A percentile compares a stretch with the other conserved stretches of the same genome.
phyloP scores from a whole-genome alignment of 768 basidiomycete species.

The Suillus subalutaceus region DNA sequence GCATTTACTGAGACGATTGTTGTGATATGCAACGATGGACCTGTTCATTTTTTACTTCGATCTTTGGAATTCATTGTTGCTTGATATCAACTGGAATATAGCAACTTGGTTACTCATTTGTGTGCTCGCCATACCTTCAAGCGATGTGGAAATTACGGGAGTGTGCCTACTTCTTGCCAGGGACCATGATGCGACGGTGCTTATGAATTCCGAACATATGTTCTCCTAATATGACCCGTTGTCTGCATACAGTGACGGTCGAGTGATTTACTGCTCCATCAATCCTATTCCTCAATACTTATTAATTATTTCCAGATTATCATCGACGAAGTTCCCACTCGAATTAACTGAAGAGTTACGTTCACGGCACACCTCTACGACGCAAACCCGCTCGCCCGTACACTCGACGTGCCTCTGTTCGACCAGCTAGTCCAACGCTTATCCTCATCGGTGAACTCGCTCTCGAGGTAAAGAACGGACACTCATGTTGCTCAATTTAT shows the following conservation, averaged over 20 bases:
- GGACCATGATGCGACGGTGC: background rate
- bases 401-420: background rate
- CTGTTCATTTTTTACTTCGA: background rate
- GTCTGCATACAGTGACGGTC: no score
- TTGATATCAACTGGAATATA: background rate
- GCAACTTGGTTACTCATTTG: background rate
- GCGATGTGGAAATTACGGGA: background rate
- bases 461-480: no score
- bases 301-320: no score
- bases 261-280: no score
- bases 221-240: background rate
- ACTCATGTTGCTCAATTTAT: no score
- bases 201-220: background rate
- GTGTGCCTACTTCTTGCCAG: no score
- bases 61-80: background rate
- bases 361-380: no score
- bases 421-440: no score
- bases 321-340: no score
- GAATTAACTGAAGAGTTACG: no score
- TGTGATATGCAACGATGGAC: constrained; percentile 1
- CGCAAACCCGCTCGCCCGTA: background rate
- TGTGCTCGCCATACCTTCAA: background rate
- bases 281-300: no score
- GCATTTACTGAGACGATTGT: background rate
- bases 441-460: background rate